Conservation (phyloP, 2,329 filamentous ascomycete species). For the Stagonosporopsis chrysanthemi region DNA sequence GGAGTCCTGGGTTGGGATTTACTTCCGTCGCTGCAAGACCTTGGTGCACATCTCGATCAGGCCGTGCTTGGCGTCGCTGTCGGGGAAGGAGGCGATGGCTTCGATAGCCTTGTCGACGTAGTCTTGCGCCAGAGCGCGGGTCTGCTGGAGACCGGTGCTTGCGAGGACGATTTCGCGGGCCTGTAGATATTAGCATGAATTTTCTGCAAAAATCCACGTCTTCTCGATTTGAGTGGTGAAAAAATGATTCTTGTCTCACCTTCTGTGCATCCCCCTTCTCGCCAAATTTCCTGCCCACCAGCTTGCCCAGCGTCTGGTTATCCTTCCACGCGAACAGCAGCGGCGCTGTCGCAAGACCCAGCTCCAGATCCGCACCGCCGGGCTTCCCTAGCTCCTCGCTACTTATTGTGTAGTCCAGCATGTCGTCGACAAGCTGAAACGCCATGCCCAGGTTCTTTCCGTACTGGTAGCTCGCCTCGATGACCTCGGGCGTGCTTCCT, state of each 20-base stretch:
- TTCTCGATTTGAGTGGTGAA: background rate
- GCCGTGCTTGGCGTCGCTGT: slow-evolving; percentile 93
- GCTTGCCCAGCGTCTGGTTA: slow-evolving; percentile 79
- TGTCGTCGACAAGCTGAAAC: slow-evolving; percentile 97
- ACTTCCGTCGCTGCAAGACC: slow-evolving; percentile 88
- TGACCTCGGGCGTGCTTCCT: slow-evolving; percentile 75
- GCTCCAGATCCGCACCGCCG: slow-evolving; percentile 89
- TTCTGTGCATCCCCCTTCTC: slow-evolving; percentile 81
- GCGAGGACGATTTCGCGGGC: slow-evolving; percentile 83
- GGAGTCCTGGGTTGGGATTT: background rate
- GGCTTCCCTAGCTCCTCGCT: slow-evolving; percentile 91
- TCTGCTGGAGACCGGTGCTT: slow-evolving; percentile 91
- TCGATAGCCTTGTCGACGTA: slow-evolving; percentile 88
- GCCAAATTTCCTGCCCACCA: slow-evolving; percentile 92
- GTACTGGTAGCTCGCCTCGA: slow-evolving; percentile 90
- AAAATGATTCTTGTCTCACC: slow-evolving; percentile 62
- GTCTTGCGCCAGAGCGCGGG: slow-evolving; percentile 85
- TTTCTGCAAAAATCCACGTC: background rate
- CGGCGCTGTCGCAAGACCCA: slow-evolving; percentile 92
- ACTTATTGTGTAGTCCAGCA: slow-evolving; percentile 93
- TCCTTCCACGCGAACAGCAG: slow-evolving; percentile 95
- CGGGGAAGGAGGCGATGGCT: slow-evolving; percentile 84
- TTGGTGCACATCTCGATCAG: slow-evolving; percentile 94
- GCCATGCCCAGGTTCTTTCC: slow-evolving; percentile 93
- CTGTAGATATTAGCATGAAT: slow-evolving; percentile 58